Conservation (phyloP, 2,329 filamentous ascomycete genomes). For the Niveomyces coronatus region DNA sequence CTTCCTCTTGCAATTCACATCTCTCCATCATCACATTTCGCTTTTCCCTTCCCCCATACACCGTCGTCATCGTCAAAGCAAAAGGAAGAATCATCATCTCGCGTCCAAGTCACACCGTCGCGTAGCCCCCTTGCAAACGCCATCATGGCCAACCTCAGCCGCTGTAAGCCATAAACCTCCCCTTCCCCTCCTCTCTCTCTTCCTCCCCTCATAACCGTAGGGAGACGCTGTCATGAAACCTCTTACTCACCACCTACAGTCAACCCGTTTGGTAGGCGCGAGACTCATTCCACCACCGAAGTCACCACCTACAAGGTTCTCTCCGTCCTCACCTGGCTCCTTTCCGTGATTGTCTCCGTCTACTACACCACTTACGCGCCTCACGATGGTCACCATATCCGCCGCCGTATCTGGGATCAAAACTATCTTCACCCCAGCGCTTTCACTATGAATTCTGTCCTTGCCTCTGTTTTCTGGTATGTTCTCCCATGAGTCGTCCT, state of each 20-base stretch:
- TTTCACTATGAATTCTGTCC: constrained; percentile 61
- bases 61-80: background rate
- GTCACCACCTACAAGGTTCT: constrained; percentile 67
- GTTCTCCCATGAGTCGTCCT: background rate
- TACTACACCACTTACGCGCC: constrained; percentile 63
- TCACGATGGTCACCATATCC: constrained; percentile 46
- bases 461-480: constrained; percentile 67
- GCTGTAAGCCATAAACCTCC: constrained; percentile 19
- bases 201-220: background rate
- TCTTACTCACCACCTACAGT: constrained; percentile 36
- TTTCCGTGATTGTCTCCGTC: constrained; percentile 60
- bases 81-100: background rate
- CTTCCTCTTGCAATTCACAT: background rate
- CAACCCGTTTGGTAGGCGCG: constrained; percentile 67
- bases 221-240: background rate
- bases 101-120: background rate
- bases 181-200: background rate
- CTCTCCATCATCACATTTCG: background rate
- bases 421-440: constrained; percentile 57
- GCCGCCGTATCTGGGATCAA: constrained; percentile 64
- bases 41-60: background rate
- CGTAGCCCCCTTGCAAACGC: background rate
- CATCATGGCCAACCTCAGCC: constrained; percentile 21
- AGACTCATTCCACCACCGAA: constrained; percentile 49
- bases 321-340: constrained; percentile 62